phyloP scores from a whole-genome alignment of 306 rosid genomes.

The Vigna angularis region DNA sequence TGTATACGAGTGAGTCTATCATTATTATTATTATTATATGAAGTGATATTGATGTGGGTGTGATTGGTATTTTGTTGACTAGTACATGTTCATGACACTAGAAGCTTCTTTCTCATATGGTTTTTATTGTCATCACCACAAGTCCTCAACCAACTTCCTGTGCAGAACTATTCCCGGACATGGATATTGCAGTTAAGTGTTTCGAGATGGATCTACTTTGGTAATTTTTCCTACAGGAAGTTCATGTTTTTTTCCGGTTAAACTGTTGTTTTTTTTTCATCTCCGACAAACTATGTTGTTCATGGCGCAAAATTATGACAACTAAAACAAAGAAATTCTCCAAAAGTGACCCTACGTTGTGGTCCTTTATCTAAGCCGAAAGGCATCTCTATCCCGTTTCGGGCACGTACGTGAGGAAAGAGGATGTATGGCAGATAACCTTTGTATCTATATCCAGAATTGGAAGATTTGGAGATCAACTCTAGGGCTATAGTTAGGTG shows the following conservation, averaged over 20 bases:
- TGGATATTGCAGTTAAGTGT: background rate
- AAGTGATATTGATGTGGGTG: background rate
- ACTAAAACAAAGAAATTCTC: no score
- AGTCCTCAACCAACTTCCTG: background rate
- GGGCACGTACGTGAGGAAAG: background rate
- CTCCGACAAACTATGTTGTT: background rate
- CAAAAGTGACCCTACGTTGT: background rate
- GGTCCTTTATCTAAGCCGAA: background rate
- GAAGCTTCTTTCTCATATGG: background rate
- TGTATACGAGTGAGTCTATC: background rate
- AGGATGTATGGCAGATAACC: background rate
- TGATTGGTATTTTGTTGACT: conserved; percentile 4
- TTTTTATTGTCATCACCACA: background rate
- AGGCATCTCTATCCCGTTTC: conserved; percentile 2
- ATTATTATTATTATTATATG: background rate
- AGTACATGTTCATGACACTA: background rate
- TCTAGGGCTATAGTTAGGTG: background rate
- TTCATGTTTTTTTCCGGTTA: background rate
- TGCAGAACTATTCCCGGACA: background rate
- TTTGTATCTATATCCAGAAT: background rate
- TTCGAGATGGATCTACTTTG: background rate
- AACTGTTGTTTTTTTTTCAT: background rate
- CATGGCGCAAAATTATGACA: background rate
- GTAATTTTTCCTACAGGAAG: background rate
- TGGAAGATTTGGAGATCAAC: conserved; percentile 18